Evolutionary conservation across 495 filamentous ascomycete species (phyloP).

Genomic region (Aspergillus asperescens): DNA sequence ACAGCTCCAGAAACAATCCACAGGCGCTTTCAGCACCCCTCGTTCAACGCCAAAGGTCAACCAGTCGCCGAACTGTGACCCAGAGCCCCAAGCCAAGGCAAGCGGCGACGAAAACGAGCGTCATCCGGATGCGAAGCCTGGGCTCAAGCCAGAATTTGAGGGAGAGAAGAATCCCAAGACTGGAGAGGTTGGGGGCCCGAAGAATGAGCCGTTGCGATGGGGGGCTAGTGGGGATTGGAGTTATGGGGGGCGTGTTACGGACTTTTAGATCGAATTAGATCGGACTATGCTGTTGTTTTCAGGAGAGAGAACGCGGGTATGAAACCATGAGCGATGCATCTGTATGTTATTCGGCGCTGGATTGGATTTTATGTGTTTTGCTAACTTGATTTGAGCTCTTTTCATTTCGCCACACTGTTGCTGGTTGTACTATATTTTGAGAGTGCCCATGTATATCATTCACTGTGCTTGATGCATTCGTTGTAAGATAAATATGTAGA

Average conservation of each 20-base stretch:
- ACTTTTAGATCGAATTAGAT: slow-evolving; percentile 58
- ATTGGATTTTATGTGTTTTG: too few species aligned
- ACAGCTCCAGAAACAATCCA: slow-evolving; percentile 66
- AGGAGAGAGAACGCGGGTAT: too few species aligned
- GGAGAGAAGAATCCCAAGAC: slow-evolving; percentile 91
- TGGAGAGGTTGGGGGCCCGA: slow-evolving; percentile 93
- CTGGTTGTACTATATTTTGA: too few species aligned
- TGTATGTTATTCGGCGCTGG: slow-evolving; percentile 3
- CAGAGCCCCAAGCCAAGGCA: slow-evolving; percentile 37
- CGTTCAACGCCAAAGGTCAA: slow-evolving; percentile 37
- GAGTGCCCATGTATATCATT: too few species aligned
- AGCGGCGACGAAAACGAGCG: slow-evolving; percentile 54
- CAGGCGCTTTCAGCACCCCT: slow-evolving; percentile 68
- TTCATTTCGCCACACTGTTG: too few species aligned
- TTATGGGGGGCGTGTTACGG: slow-evolving; percentile 91
- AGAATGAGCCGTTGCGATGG: slow-evolving; percentile 95
- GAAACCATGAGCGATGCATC: background rate
- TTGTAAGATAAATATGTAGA: too few species aligned
- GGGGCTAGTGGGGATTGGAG: slow-evolving; percentile 81
- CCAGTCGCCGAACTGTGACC: slow-evolving; percentile 35
- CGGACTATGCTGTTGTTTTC: too few species aligned
- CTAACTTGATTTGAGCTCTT: too few species aligned
- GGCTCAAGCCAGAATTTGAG: slow-evolving; percentile 86
- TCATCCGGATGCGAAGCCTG: slow-evolving; percentile 64
- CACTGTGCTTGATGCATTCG: too few species aligned